Percentiles rank a stretch among this genome's conserved stretches.
phyloP scores from a whole-genome alignment of 306 rosid species.

The Cucurbita argyrosperma region DNA sequence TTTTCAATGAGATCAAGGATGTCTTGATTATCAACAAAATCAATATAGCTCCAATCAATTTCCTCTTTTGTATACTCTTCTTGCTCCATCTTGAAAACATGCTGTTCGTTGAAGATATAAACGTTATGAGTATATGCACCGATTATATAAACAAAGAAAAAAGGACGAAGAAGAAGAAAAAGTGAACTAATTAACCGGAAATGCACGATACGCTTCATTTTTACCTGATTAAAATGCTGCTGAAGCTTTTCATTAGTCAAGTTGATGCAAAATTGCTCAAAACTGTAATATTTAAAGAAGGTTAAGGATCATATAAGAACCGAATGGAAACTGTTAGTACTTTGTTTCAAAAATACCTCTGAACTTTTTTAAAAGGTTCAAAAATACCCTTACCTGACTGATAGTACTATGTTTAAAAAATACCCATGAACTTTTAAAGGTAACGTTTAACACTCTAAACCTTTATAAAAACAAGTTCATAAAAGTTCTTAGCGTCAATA shows the following conservation, averaged over 20 bases:
- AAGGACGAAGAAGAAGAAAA: not conserved
- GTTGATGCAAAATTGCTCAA: slow-evolving; percentile 98
- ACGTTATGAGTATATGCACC: not conserved
- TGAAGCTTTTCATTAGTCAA: slow-evolving; percentile 98
- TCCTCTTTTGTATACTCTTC: slow-evolving; percentile 98
- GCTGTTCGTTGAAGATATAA: slow-evolving; percentile 42
- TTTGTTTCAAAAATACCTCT: too few relatives aligned
- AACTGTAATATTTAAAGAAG: slow-evolving; percentile 37
- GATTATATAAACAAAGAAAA: too few relatives aligned
- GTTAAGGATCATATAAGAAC: slow-evolving; percentile 8
- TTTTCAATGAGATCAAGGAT: slow-evolving; percentile 92
- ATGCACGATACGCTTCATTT: slow-evolving; percentile 1
- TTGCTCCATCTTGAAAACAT: slow-evolving; percentile 99
- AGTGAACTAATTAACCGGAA: slow-evolving; percentile 5
- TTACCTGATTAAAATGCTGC: slow-evolving; percentile 98
- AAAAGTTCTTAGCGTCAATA: too few relatives aligned
- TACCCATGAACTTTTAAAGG: too few relatives aligned
- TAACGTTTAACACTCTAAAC: too few relatives aligned
- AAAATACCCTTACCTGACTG: too few relatives aligned
- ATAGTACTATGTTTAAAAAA: too few relatives aligned
- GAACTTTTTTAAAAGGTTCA: too few relatives aligned
- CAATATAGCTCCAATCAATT: slow-evolving; percentile 99
- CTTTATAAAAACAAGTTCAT: too few relatives aligned
- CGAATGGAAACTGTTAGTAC: not conserved
- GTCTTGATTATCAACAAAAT: slow-evolving; percentile 95